Percentiles rank a stretch among this genome's conserved stretches.
Evolutionary conservation across 331 rosid species (phyloP).

Genomic region (Quercus tomentella): DNA sequence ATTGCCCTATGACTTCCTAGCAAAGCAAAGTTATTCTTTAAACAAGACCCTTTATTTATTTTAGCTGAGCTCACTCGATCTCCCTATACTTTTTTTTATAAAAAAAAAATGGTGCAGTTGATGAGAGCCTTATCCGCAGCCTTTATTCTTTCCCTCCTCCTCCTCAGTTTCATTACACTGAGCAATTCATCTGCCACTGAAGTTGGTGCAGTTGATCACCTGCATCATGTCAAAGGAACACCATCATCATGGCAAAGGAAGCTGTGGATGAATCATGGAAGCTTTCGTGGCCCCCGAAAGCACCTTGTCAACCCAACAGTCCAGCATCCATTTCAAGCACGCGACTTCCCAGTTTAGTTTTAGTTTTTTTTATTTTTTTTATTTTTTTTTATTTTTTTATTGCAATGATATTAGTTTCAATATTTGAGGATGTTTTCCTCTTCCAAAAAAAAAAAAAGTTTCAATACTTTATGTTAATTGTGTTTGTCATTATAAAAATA

Average conservation of each 20-base stretch:
- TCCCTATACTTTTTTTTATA: not conserved
- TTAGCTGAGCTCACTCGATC: not conserved
- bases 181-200: slow-evolving; percentile 22
- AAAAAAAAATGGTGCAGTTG: slow-evolving; percentile 27
- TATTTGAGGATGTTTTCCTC: not conserved
- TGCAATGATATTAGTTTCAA: not conserved
- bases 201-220: not conserved
- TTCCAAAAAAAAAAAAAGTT: not conserved
- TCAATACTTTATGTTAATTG: not conserved
- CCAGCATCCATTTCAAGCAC: slow-evolving; percentile 40
- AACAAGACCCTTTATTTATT: slow-evolving; percentile 22
- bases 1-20: slow-evolving; percentile 52
- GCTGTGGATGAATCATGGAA: slow-evolving; percentile 76
- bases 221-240: slow-evolving; percentile 5
- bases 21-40: slow-evolving; percentile 52
- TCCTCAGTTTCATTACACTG: slow-evolving; percentile 1
- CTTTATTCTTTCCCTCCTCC: slow-evolving; percentile 38
- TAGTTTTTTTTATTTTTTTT: not conserved
- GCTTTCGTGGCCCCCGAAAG: slow-evolving; percentile 56
- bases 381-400: not conserved
- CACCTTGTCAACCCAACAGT: slow-evolving; percentile 52
- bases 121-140: slow-evolving; percentile 35
- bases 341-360: slow-evolving; percentile 38
- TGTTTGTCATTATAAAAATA: not conserved
- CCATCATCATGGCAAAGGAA: slow-evolving; percentile 35